Base-by-base conservation (phyloP, 2,329 filamentous ascomycete genomes). In the Penicillium sp. region DNA sequence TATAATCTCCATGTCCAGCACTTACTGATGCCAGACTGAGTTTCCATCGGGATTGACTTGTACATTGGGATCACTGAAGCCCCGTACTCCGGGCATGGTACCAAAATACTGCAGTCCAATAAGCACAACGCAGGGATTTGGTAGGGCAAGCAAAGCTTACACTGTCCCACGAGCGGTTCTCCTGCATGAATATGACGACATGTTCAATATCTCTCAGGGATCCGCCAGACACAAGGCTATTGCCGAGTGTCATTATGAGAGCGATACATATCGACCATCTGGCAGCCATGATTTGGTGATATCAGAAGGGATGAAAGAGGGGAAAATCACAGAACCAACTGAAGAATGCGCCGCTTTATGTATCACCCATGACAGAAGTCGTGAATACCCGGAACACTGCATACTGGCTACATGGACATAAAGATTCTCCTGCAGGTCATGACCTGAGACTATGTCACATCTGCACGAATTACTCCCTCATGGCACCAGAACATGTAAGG, bases 121-220 rank as follows among this genome's bases (percentile, higher is more conserved):
- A 14, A 48, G 35, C 29, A 25, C 7, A 13, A 16, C 13, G 1
- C 14, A 22, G 36, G 13, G n/a, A 2, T 3, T 31, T 11, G 27
- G 10, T 46, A n/a, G 19, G 10, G 3, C 14, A 22, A 5, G 18
- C 10, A 27, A 42, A 12, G 36, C 63, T 36, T 64, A 70, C 69
- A 30, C 59, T 65, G 40, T 72, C 68, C 58, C 67, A 72, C 28
- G 69, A 66, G 35, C 73, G 62, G 47, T 75, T 76, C 53, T 76
- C 76, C 58, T 80, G 78, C 78, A 81, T 81, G 64, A 80, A 80
- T 10, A 80, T 73, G 10, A 80, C 73, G 25, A 80, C 77, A 76
- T 81, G 78, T 19, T 80, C 71, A 49, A 81, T 77, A 49, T 80
- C 77, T 22, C 69, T 70, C 29, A 79, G 64, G 7, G 74, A 75